Percentiles rank a stretch among this genome's conserved stretches.
phyloP scores from a whole-genome alignment of 768 basidiomycete species.

The Pulveroboletus sp. region DNA sequence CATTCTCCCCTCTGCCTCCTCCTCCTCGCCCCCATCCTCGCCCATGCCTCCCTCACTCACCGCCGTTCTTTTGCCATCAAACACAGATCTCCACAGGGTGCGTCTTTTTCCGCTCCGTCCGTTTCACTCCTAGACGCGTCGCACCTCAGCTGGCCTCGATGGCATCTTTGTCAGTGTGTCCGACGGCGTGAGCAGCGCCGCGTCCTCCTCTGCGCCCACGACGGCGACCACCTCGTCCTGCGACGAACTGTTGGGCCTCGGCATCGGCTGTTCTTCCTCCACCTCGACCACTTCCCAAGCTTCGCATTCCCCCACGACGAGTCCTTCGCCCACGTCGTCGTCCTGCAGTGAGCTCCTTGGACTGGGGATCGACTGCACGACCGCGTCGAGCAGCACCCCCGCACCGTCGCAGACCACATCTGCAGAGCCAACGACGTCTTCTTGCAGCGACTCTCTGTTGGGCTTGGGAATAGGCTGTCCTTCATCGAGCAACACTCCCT shows the following conservation, averaged over 20 bases:
- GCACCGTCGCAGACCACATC: background rate
- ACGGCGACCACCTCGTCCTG: constrained; percentile 18
- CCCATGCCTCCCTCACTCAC: constrained; percentile 38
- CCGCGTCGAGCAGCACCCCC: background rate
- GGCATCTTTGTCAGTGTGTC: background rate
- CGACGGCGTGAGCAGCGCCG: constrained; percentile 10
- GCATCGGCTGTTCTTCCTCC: no score
- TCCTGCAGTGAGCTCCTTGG: no score
- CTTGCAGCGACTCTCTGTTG: constrained; percentile 17
- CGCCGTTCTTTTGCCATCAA: constrained; percentile 22
- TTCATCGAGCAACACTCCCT: background rate
- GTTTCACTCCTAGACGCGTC: background rate
- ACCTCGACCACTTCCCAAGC: no score
- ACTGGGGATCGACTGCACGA: no score
- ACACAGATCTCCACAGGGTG: constrained; percentile 20
- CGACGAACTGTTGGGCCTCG: constrained; percentile 20
- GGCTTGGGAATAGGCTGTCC: no score
- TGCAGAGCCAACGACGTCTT: background rate
- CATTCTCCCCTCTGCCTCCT: constrained; percentile 21
- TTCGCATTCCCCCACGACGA: no score
- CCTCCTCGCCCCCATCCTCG: constrained; percentile 26
- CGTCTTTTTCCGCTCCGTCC: constrained; percentile 2
- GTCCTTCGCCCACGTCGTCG: constrained; percentile 2
- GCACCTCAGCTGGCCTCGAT: constrained; percentile 9
- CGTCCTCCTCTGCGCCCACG: constrained; percentile 8